Conservation (phyloP, 2,329 filamentous ascomycete species). For the Aspergillus pseudoterreus region DNA sequence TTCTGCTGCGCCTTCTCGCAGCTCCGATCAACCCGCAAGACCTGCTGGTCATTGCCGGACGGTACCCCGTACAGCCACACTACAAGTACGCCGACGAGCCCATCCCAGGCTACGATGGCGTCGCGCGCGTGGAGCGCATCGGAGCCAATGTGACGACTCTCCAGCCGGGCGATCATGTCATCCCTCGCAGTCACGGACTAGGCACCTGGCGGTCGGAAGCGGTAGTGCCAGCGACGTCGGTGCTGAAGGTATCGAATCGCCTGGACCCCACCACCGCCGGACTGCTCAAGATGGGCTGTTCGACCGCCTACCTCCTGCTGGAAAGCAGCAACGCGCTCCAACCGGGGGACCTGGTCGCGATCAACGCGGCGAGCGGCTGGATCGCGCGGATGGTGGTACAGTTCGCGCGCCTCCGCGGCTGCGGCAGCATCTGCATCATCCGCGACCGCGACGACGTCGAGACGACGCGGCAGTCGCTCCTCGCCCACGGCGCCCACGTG, state of each 20-base stretch:
- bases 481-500: neutral
- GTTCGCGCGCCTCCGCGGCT: neutral
- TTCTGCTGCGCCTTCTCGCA: neutral
- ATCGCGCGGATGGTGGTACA: constrained; percentile 2
- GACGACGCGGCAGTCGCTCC: neutral
- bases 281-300: constrained; percentile 2
- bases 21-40: constrained; percentile 1
- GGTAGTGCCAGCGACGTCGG: neutral
- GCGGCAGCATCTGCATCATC: constrained; percentile 1
- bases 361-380: constrained; percentile 1
- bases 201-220: constrained; percentile 1
- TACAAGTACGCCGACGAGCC: neutral
- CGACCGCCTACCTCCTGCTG: constrained; percentile 1
- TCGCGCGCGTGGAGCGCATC: neutral
- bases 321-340: neutral
- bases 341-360: neutral
- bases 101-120: constrained; percentile 1
- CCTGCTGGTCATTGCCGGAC: constrained; percentile 1
- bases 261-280: neutral
- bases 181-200: neutral
- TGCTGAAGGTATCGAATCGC: constrained; percentile 1
- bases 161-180: constrained; percentile 1
- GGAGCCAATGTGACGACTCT: neutral
- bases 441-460: constrained; percentile 2
- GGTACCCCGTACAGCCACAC: constrained; percentile 2